phyloP scores from a whole-genome alignment of 768 basidiomycete species.

The Tephrocybe sp. region DNA sequence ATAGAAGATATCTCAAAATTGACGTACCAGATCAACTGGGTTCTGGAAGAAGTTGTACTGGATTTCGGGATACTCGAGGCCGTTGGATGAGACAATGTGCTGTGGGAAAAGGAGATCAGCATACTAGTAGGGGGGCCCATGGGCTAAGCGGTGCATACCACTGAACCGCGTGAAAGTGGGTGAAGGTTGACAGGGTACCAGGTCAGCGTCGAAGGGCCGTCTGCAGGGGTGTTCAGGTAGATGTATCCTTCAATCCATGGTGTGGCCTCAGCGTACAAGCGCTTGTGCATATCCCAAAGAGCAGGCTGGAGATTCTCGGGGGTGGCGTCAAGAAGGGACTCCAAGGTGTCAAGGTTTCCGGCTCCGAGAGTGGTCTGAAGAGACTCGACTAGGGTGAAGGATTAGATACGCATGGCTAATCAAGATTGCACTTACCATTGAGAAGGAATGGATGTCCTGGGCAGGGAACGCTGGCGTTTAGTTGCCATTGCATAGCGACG shows the following conservation, averaged over 20 bases:
- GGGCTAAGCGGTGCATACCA: not conserved
- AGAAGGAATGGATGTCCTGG: not conserved
- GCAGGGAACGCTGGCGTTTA: not conserved
- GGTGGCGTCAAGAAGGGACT: not conserved
- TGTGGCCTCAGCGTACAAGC: not conserved
- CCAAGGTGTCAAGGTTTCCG: not conserved
- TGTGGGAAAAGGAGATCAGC: not conserved
- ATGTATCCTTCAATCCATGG: slow-evolving; percentile 2
- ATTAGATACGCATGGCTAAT: not conserved
- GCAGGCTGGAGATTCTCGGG: not conserved
- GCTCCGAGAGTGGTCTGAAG: not conserved
- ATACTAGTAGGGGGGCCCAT: not conserved
- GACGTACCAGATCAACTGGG: slow-evolving; percentile 1
- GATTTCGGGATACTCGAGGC: slow-evolving; percentile 4
- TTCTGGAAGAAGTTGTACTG: slow-evolving; percentile 6
- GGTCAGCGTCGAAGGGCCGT: slow-evolving; percentile 1
- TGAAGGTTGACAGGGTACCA: not conserved
- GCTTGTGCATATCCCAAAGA: not conserved
- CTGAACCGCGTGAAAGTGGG: not conserved
- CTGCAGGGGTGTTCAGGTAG: not conserved
- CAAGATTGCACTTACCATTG: not conserved
- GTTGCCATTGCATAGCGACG: not conserved
- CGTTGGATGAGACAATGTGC: slow-evolving; percentile 1
- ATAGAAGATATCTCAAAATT: too few relatives aligned
- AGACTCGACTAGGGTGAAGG: not conserved